phyloP scores from a whole-genome alignment of 192 early-diverging fungal genomes.

The Backusella macrospora region DNA sequence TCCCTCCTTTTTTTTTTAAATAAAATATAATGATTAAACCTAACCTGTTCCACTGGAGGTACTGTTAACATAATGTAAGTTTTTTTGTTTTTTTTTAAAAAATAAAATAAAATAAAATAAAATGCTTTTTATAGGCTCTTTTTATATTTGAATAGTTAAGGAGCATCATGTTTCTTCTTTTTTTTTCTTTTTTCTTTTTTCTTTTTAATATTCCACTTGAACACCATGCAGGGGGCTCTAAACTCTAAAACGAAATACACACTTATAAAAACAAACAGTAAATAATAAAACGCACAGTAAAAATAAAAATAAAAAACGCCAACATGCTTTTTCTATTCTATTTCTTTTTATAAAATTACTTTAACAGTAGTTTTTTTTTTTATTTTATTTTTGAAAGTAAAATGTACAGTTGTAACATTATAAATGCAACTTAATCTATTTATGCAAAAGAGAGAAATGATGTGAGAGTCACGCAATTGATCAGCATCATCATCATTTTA shows the following conservation, averaged over 20 bases:
- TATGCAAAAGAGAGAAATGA: no score
- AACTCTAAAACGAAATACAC: not conserved
- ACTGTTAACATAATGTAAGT: constrained; percentile 3
- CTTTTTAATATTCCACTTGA: not conserved
- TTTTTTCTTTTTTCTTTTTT: no score
- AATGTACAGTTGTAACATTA: no score
- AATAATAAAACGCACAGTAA: not conserved
- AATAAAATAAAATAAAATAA: not conserved
- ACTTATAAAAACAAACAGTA: not conserved
- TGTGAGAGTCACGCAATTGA: no score
- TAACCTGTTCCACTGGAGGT: not conserved
- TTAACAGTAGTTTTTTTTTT: not conserved
- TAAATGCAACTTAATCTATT: no score
- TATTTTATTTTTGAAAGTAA: not conserved
- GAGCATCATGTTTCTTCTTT: not conserved
- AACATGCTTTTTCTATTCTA: not conserved
- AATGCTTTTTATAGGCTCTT: not conserved
- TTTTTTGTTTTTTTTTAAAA: not conserved
- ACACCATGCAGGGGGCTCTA: constrained; percentile 5
- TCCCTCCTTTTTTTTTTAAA: not conserved
- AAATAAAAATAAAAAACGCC: no score
- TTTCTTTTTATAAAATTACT: no score
- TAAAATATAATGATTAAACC: not conserved
- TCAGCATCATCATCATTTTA: no score
- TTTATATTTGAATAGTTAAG: constrained; percentile 1